A percentile compares a stretch with the other conserved stretches of the same genome.
Evolutionary conservation across 192 early-diverging fungal species (phyloP).

Genomic region (Bifiguratus adelaidae): DNA sequence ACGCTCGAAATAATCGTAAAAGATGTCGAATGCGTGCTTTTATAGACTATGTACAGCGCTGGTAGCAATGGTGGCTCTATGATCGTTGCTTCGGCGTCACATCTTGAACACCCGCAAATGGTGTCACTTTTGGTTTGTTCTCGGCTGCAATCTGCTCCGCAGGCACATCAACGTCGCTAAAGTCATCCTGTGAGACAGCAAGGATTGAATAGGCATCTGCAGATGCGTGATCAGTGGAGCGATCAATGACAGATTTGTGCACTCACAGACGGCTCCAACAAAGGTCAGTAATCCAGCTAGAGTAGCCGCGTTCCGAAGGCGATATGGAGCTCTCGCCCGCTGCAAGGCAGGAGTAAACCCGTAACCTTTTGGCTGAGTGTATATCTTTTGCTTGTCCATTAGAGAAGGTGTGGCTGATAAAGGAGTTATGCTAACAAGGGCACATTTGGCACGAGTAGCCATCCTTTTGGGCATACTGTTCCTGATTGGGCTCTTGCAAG

Average conservation of each 20-base stretch:
- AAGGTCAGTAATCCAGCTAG: constrained; percentile 36
- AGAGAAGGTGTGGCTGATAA: too few relatives aligned
- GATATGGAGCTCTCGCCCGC: constrained; percentile 39
- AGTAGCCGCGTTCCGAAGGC: constrained; percentile 32
- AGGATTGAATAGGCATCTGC: constrained; percentile 65
- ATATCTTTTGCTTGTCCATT: constrained; percentile 17
- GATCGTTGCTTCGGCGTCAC: constrained; percentile 5
- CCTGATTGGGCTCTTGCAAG: too few relatives aligned
- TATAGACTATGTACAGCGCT: too few relatives aligned
- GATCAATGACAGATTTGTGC: not conserved
- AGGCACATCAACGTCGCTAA: constrained; percentile 62
- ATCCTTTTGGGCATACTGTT: too few relatives aligned
- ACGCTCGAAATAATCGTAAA: too few relatives aligned
- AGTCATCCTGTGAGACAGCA: constrained; percentile 68
- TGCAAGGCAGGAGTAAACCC: constrained; percentile 42
- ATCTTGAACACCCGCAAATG: constrained; percentile 10
- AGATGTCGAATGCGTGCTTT: too few relatives aligned
- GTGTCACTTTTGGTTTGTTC: too few relatives aligned
- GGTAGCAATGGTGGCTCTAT: too few relatives aligned
- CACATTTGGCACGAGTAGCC: too few relatives aligned
- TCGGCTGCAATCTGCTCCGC: not conserved
- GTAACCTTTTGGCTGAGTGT: constrained; percentile 22
- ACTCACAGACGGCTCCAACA: constrained; percentile 37
- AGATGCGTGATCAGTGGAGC: not conserved
- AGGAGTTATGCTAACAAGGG: too few relatives aligned